phyloP scores from a whole-genome alignment of 2,329 filamentous ascomycete genomes.

The Aspergillus glaucus region DNA sequence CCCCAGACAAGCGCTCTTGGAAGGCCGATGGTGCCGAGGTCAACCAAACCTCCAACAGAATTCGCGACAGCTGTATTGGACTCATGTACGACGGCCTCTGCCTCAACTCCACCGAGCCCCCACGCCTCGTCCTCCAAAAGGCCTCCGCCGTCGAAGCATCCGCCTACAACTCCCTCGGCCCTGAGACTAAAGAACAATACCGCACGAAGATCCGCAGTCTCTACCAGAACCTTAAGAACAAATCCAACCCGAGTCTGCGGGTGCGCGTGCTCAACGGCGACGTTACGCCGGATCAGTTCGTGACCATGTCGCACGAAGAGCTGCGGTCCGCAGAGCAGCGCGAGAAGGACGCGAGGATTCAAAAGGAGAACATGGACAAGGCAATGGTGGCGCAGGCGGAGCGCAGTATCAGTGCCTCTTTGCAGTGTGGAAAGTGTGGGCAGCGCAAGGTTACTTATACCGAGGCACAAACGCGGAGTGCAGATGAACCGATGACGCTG shows the following conservation, averaged over 20 bases:
- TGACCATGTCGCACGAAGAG: slow-evolving; percentile 82
- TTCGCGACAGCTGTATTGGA: slow-evolving; percentile 79
- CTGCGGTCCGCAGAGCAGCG: slow-evolving; percentile 81
- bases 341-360: slow-evolving; percentile 66
- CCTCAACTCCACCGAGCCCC: slow-evolving; percentile 53
- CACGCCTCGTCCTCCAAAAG: slow-evolving; percentile 60
- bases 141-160: slow-evolving; percentile 71
- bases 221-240: slow-evolving; percentile 91
- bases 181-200: slow-evolving; percentile 67
- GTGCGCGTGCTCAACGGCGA: slow-evolving; percentile 67
- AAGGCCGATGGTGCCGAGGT: slow-evolving; percentile 74
- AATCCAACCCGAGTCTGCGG: slow-evolving; percentile 73
- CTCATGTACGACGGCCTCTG: slow-evolving; percentile 92
- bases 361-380: slow-evolving; percentile 93
- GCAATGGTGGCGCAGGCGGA: slow-evolving; percentile 90
- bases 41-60: slow-evolving; percentile 65
- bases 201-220: slow-evolving; percentile 84
- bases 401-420: slow-evolving; percentile 79
- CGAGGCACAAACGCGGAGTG: slow-evolving; percentile 90
- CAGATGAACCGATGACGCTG: slow-evolving; percentile 72
- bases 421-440: slow-evolving; percentile 87
- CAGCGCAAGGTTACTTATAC: slow-evolving; percentile 93
- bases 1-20: slow-evolving; percentile 72
- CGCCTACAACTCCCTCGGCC: slow-evolving; percentile 62
- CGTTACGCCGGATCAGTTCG: slow-evolving; percentile 67